phyloP scores from a whole-genome alignment of 495 filamentous ascomycete genomes.

The Darksidea phi region DNA sequence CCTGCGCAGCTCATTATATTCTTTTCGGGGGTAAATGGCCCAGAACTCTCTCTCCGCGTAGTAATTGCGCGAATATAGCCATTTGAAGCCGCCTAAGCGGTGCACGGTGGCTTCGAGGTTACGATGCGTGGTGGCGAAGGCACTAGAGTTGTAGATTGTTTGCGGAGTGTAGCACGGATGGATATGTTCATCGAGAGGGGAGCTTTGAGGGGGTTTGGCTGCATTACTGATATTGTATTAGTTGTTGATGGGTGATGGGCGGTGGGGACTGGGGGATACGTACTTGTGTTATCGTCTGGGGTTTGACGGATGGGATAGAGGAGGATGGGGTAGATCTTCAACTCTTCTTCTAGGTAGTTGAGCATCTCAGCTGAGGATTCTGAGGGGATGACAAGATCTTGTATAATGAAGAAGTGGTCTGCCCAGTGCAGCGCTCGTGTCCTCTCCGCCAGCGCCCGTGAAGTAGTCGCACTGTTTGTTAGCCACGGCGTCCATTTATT shows the following conservation, averaged over 20 bases:
- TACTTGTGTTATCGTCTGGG: neutral
- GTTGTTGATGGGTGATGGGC: conserved; percentile 22
- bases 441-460: conserved; percentile 37
- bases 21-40: conserved; percentile 50
- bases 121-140: conserved; percentile 59
- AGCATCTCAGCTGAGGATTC: conserved; percentile 47
- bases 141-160: conserved; percentile 16
- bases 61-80: conserved; percentile 59
- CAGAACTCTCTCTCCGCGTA: conserved; percentile 58
- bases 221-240: neutral
- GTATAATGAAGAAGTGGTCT: conserved; percentile 53
- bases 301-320: conserved; percentile 50
- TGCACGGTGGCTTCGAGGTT: conserved; percentile 62
- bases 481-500: conserved; percentile 51
- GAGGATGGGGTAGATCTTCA: conserved; percentile 57
- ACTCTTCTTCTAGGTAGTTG: conserved; percentile 44
- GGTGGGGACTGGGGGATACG: conserved; percentile 20
- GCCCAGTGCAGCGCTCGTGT: conserved; percentile 51
- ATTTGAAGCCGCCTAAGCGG: conserved; percentile 64
- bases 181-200: conserved; percentile 54
- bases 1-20: conserved; percentile 50
- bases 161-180: conserved; percentile 47
- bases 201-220: conserved; percentile 21
- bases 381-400: conserved; percentile 56
- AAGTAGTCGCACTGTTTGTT: conserved; percentile 38